Base-by-base conservation (phyloP, 2,329 filamentous ascomycete genomes). In the Phyllosticta paracitricarpa region DNA sequence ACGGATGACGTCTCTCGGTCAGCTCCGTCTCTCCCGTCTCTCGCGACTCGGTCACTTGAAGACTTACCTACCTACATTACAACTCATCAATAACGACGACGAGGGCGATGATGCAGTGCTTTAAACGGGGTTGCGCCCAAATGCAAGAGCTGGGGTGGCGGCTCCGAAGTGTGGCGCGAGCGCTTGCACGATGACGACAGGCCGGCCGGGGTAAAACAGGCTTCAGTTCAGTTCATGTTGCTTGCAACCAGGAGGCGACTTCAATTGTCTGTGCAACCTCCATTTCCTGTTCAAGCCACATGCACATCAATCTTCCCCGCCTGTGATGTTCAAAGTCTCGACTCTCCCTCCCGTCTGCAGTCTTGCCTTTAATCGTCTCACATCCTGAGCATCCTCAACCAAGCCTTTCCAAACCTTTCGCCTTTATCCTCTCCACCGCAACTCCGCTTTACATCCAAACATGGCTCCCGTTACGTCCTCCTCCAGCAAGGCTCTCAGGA, bases 401-500 rank as follows among this genome's bases (percentile, higher is more conserved):
- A 17, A 22, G 4, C 26, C 19, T 55, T 4, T 5, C 5, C n/a
- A 22, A 6, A 4, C 9, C 28, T 7, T 30, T 30, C 19, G 10
- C 17, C 14, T 33, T 17, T n/a, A 25, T 33, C 51, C 4, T 12
- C n/a, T 7, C 22, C 10, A 25, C 19, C 19, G 19, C 56, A 24
- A 22, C 40, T 53, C 26, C 22, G 4, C 25, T n/a, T 22, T 26
- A 12, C 22, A 7, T 26, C 33, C 51, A n/a, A 19, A 53, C 1
- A 53, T 48, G 8, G 22, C 53, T 48, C 28, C 26, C 69, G 48
- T 72, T 69, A 6, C 68, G 70, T 30, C 71, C 70, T 24, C 68
- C 69, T 48, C 7, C 68, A 70, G 59, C 71, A 70, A 63, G 71
- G 26, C 65, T 66, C 61, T 59, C 35, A 54, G 58, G 24, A 63